Evolutionary conservation across 2,329 filamentous ascomycete species (phyloP), one percentile per base, ranked within the genome.

Genomic region (Xylariaceae sp.): DNA sequence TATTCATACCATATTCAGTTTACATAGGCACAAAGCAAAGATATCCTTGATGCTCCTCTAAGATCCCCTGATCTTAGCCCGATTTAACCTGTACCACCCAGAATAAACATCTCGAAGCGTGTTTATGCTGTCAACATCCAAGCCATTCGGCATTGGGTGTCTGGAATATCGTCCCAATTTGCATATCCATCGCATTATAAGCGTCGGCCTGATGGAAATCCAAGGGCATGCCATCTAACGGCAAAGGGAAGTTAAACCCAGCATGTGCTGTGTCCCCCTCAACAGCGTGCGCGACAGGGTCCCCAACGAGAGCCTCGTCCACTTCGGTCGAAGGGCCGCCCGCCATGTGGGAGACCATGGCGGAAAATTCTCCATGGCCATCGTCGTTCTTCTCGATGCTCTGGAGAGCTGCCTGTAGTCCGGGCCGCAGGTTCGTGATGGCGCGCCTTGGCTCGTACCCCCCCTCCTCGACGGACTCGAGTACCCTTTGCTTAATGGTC

Each of bases 391-490:
- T 7, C 13, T 32, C 13, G 30, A n/a, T n/a, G 13, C 16, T n/a
- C 30, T 32, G 30, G 22, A 46, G 22, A 3, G 41, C 37, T 8
- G 33, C 30, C 15, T 41, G 40, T 3, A 45, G 37, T 17, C 37
- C 32, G 2, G 41, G 34, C 9, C 41, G 33, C 4, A 46, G 31
- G 24, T 34, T 43, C 12, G 37, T 29, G n/a, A 43, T 38, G 11
- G 37, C 12, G 4, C 34, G 24, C 4, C 41, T 26, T 18, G 44
- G 34, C 18, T 38, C 29, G 31, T 43, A 41, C 9, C 34, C 30
- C 4, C 36, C 38, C n/a, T 38, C 41, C 28, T 46, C 44, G 15
- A 43, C 38, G 2, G 44, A 46, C 22, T 46, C 41, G n/a, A 41
- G 30, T 9, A 43, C 41, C 33, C 40, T 41, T 15, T 38, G 32